Conservation (phyloP, 78 protist genomes). For the Dictyostelium firmibasis region DNA sequence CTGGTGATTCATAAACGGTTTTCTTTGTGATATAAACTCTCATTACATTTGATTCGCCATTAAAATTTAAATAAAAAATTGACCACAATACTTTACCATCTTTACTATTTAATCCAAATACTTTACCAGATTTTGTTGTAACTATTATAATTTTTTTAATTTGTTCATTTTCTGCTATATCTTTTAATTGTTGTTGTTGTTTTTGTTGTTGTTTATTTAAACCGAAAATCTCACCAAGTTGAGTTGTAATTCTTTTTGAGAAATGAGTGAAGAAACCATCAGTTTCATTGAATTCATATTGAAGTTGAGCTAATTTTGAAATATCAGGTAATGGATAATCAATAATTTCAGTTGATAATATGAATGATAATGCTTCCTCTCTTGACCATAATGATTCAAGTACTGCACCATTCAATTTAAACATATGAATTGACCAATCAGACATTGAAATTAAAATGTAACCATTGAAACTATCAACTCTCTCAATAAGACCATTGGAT, state of each 20-base stretch:
- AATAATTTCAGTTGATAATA: slow-evolving; percentile 11
- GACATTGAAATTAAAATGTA: background rate
- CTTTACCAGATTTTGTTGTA: slow-evolving; percentile 6
- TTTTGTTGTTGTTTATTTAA: background rate
- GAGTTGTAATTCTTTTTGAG: slow-evolving; percentile 18
- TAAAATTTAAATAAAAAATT: background rate
- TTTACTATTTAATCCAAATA: background rate
- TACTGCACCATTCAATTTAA: background rate
- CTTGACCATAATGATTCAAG: slow-evolving; percentile 15
- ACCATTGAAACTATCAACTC: background rate
- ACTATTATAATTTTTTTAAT: background rate
- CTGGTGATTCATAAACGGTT: background rate
- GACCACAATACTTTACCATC: background rate
- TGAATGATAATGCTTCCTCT: slow-evolving; percentile 38
- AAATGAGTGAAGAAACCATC: slow-evolving; percentile 22
- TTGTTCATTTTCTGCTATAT: background rate
- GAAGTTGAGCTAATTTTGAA: slow-evolving; percentile 17
- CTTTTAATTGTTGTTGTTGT: background rate
- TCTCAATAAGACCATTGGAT: background rate
- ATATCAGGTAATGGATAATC: slow-evolving; percentile 29
- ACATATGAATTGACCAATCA: slow-evolving; percentile 56
- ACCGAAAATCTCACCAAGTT: background rate
- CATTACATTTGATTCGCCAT: background rate
- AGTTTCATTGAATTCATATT: slow-evolving; percentile 40
- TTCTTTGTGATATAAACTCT: slow-evolving; percentile 11